Evolutionary conservation across 495 filamentous ascomycete genomes (phyloP).

Genomic region (Symbiotaphrina buchneri): DNA sequence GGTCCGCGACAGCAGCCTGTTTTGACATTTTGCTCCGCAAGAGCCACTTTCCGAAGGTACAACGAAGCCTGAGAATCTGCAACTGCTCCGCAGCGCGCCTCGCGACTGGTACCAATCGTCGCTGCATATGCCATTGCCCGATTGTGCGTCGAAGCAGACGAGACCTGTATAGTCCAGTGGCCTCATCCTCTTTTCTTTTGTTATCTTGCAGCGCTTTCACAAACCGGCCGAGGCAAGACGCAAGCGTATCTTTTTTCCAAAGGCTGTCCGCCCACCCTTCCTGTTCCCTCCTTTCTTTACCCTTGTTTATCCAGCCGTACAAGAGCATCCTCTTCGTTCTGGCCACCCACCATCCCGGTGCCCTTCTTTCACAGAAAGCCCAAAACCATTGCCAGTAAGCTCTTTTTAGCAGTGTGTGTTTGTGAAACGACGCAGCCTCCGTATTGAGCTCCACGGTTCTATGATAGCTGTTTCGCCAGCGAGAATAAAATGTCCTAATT

Average conservation of each 20-base stretch:
- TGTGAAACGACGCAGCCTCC: conserved; percentile 19
- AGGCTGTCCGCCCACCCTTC: not conserved
- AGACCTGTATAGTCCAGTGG: too few species aligned
- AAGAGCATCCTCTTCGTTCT: conserved; percentile 23
- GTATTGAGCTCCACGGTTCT: conserved; percentile 13
- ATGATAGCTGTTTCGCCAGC: conserved; percentile 26
- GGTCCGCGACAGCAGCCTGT: conserved; percentile 32
- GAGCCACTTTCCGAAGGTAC: conserved; percentile 27
- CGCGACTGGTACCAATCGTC: conserved; percentile 20
- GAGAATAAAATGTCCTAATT: conserved; percentile 28
- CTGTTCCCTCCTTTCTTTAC: conserved; percentile 2
- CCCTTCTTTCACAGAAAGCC: conserved; percentile 26
- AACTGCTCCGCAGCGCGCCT: not conserved
- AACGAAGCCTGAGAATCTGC: conserved; percentile 19
- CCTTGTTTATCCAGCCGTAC: conserved; percentile 7
- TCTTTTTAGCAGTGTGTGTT: conserved; percentile 19
- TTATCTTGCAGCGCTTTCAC: too few species aligned
- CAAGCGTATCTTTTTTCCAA: not conserved
- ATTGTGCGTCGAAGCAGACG: too few species aligned
- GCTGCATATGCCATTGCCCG: conserved; percentile 12
- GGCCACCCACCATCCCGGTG: conserved; percentile 25
- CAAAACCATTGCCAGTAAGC: conserved; percentile 34
- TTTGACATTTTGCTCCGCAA: conserved; percentile 21
- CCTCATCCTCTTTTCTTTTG: too few species aligned
- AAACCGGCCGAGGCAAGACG: too few species aligned